A percentile compares a stretch with the other conserved stretches of the same genome.
phyloP scores from a whole-genome alignment of 306 rosid genomes.

The Canavalia gladiata region DNA sequence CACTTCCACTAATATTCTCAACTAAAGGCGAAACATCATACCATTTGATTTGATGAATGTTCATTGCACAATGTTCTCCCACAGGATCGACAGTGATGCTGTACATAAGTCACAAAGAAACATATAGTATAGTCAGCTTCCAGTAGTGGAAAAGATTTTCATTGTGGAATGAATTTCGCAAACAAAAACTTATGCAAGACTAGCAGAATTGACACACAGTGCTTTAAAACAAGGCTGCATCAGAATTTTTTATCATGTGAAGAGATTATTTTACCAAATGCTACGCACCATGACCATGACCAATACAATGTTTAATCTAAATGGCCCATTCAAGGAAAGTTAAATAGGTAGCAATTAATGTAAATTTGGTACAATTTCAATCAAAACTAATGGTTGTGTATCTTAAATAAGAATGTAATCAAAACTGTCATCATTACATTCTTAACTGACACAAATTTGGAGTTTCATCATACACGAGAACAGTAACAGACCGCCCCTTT shows the following conservation, averaged over 20 bases:
- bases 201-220: constrained; percentile 1
- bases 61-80: constrained; percentile 94
- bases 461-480: not conserved
- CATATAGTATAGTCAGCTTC: constrained; percentile 38
- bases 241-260: constrained; percentile 1
- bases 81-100: constrained; percentile 97
- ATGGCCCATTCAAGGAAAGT: not conserved
- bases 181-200: not conserved
- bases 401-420: constrained; percentile 33
- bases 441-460: not conserved
- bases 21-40: constrained; percentile 30
- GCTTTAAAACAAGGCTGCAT: not conserved
- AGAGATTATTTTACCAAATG: constrained; percentile 28
- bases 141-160: constrained; percentile 20
- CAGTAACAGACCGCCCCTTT: not conserved
- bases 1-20: constrained; percentile 2
- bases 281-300: constrained; percentile 1
- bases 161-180: constrained; percentile 20
- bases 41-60: constrained; percentile 91
- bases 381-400: constrained; percentile 7
- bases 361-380: constrained; percentile 3
- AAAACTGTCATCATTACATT: not conserved
- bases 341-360: constrained; percentile 13
- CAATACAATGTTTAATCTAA: constrained; percentile 1
- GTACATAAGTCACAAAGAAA: constrained; percentile 35